Evolutionary conservation across 768 basidiomycete species (phyloP), one percentile per base, ranked within the genome.

Genomic region (Pholiota molesta): DNA sequence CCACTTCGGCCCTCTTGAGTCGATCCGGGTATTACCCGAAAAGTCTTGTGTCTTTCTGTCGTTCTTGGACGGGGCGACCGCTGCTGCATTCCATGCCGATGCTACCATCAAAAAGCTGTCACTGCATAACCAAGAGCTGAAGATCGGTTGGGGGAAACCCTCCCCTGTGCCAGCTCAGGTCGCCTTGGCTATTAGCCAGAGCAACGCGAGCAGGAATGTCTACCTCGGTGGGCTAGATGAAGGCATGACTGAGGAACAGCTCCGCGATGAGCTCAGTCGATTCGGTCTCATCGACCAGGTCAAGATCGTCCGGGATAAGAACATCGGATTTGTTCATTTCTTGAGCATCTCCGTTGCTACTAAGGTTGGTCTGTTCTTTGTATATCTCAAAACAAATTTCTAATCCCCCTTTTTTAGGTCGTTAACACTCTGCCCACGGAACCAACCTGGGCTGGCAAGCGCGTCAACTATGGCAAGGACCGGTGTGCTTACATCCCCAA

Each of bases 321-420:
- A 97, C 71, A 99, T 99, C 61, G 97, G 96, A 2, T 99, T 99
- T 73, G 95, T 99, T 19, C 97, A 99, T 77, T 99, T 99, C 81
- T 80, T 99, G 71, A 94, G 92, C 74, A 97, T 99, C 73, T 85
- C 91, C 21, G 87, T 93, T 44, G 97, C 97, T 16, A 96, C 92
- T 66, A 98, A 99, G 91, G 94, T 94, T 57, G 9, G 83, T 75
- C 28, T 64, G 59, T 60, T 31, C 16, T 59, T 19, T 10, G 26
- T 19, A 44, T 61, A 55, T 51, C 49, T 17, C 35, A 52, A 28
- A 23, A 52, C n/a, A n/a, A 26, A 26, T 26, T 26, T 26, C 4
- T 26, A 47, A 44, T 40, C 52, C 14, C 23, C 28, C 13, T 26
- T 64, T 11, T 54, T 17, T 66, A 96, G 94, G 97, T 99, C 52